Conservation (phyloP, 2,329 filamentous ascomycete species). For the Rhexocercosporidium sp. region DNA sequence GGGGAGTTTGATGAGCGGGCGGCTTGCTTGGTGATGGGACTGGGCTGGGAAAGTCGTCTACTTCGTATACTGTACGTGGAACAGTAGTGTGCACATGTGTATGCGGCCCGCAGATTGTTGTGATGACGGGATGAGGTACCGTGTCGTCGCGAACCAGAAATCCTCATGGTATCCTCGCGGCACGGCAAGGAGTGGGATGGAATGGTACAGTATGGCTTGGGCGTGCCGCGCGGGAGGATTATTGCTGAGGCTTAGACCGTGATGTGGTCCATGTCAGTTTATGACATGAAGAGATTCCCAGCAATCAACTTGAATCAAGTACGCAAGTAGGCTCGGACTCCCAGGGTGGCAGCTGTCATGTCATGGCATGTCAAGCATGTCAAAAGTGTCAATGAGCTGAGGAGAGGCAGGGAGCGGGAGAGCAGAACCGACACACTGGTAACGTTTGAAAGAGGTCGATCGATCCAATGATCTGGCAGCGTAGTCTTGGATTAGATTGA, state of each 20-base stretch:
- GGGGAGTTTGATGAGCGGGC: too few relatives aligned
- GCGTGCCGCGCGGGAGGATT: not conserved
- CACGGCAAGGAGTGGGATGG: too few relatives aligned
- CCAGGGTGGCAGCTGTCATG: too few relatives aligned
- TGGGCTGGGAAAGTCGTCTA: too few relatives aligned
- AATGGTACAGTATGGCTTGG: too few relatives aligned
- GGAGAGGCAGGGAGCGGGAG: not conserved
- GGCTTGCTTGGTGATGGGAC: too few relatives aligned
- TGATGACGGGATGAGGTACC: not conserved
- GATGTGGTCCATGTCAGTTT: not conserved
- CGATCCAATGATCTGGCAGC: too few relatives aligned
- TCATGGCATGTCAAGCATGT: not conserved
- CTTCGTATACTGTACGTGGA: too few relatives aligned
- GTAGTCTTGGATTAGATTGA: not conserved
- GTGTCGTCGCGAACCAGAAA: not conserved
- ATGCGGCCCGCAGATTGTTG: not conserved
- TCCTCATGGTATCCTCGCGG: too few relatives aligned
- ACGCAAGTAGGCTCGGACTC: not conserved
- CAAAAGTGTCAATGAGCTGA: not conserved
- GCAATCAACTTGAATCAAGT: not conserved
- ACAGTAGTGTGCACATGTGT: too few relatives aligned
- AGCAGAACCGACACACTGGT: not conserved
- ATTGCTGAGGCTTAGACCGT: constrained; percentile 3
- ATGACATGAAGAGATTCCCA: not conserved
- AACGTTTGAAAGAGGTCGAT: too few relatives aligned